Evolutionary conservation across 352 stramenopile species (phyloP), one percentile per base, ranked within the genome.

Genomic region (Phytophthora tentaculata): DNA sequence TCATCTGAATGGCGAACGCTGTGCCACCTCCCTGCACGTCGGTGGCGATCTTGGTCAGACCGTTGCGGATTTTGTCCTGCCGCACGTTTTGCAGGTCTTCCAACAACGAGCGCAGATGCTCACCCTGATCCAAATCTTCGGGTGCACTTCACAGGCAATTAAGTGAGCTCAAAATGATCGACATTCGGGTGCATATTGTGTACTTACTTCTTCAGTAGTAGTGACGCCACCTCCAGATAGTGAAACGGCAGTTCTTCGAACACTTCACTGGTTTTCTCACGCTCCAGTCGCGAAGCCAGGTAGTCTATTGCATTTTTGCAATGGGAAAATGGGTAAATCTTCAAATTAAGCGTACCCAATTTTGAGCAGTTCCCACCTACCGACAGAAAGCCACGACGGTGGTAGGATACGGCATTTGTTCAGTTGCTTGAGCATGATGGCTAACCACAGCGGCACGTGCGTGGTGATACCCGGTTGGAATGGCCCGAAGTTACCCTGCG

Each of bases 51-150:
- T 86, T 81, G 63, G 86, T 85, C 22, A 97, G 69, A 94, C 89
- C 89, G 39, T 91, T 90, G 60, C 90, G 88, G 68, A 97, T 96
- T 64, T 96, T 96, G 63, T 96, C 85, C 60, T 96, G 88, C 0
- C 90, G 84, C n/a, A 96, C 74, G 54, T 96, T 95, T 54, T 96
- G 86, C 24, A 97, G 81, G 68, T 97, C 90, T 74, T 96, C 89
- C 6, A 96, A 64, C 20, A 96, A 64, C 16, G 83, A 93, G 1
- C 88, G 87, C 22, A 96, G 71, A 50, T 95, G 78, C 61, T 96
- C 87, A 20, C 92, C 73, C 48, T 94, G 84, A 48, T 95, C 84
- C 50, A 97, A 80, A 62, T 97, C 89, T 50, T 96, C 89, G 0
- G 83, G 71, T 41, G 84, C 90, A 71, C 87, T 95, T 39, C 24